Evolutionary conservation across 228 moss, liverwort and hornwort species (phyloP).

Genomic region (Sphagnum fallax): DNA sequence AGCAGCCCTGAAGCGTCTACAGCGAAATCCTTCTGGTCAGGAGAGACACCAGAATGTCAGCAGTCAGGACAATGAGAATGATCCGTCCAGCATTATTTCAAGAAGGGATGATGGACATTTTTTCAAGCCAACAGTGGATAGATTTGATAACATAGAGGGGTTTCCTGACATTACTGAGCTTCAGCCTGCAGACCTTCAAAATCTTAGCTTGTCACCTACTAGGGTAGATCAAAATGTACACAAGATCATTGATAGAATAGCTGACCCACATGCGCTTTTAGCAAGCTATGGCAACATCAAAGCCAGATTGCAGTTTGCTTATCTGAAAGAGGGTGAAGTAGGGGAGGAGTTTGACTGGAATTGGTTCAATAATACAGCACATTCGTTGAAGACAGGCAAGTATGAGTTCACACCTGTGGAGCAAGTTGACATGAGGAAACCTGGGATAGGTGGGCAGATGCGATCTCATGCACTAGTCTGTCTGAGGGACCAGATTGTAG

Average conservation of each 20-base stretch:
- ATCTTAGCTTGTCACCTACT: no score
- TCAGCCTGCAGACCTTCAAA: no score
- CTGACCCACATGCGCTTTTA: slow-evolving; percentile 21
- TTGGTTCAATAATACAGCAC: slow-evolving; percentile 20
- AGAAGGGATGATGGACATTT: neutral
- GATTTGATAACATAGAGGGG: no score
- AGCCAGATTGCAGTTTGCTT: slow-evolving; percentile 25
- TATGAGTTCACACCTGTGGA: slow-evolving; percentile 23
- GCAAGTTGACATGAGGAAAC: slow-evolving; percentile 26
- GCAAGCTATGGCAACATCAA: slow-evolving; percentile 32
- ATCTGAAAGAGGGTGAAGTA: slow-evolving; percentile 24
- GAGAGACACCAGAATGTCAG: no score
- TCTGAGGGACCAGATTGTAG: slow-evolving; percentile 40
- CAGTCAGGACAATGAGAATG: no score
- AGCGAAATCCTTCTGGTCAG: no score
- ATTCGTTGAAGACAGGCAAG: slow-evolving; percentile 13
- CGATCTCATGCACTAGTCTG: slow-evolving; percentile 19
- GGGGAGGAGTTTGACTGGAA: slow-evolving; percentile 21
- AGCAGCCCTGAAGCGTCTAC: neutral
- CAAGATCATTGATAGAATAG: slow-evolving; percentile 16
- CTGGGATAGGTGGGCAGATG: slow-evolving; percentile 22
- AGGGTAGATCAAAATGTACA: neutral
- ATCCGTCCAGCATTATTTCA: no score
- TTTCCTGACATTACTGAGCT: no score
- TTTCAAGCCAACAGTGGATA: neutral